A percentile compares a stretch with the other conserved stretches of the same genome.
Conservation (phyloP, 192 early-diverging fungal genomes). For the Linnemannia exigua region DNA sequence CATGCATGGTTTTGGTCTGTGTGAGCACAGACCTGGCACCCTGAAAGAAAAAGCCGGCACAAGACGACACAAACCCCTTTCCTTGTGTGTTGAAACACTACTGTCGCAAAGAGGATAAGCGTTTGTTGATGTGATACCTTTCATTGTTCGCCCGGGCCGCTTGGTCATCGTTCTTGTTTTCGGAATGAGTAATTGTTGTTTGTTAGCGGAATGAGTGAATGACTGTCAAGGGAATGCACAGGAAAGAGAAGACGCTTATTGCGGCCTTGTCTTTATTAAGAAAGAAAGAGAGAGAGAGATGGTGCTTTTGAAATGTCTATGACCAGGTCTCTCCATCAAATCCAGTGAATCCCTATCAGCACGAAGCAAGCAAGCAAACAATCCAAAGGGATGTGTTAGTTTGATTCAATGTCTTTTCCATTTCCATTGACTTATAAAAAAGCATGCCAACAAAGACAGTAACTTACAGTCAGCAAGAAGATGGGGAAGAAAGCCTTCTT, state of each 20-base stretch:
- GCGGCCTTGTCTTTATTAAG: not conserved
- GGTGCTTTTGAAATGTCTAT: not conserved
- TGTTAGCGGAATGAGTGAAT: not conserved
- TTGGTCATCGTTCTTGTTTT: not conserved
- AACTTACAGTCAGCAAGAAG: slow-evolving; percentile 84
- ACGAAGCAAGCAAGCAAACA: not conserved
- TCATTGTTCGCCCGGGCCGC: not conserved
- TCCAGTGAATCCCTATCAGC: slow-evolving; percentile 77
- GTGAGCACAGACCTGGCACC: not conserved
- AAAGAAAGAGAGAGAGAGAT: not conserved
- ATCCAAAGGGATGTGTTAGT: not conserved
- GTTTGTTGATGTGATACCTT: not conserved
- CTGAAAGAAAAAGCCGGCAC: not conserved
- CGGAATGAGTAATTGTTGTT: not conserved
- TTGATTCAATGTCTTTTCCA: not conserved
- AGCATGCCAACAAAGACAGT: not conserved
- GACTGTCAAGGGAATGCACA: not conserved
- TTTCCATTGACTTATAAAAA: not conserved
- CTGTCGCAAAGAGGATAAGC: not conserved
- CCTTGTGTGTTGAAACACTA: too few species aligned
- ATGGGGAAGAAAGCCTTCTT: slow-evolving; percentile 94
- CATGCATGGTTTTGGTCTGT: not conserved
- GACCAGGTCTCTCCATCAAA: slow-evolving; percentile 78
- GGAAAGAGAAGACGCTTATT: not conserved
- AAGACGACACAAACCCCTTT: too few species aligned